Conservation (phyloP, 352 stramenopile genomes). For the Phytopythium cucurbitacearum region DNA sequence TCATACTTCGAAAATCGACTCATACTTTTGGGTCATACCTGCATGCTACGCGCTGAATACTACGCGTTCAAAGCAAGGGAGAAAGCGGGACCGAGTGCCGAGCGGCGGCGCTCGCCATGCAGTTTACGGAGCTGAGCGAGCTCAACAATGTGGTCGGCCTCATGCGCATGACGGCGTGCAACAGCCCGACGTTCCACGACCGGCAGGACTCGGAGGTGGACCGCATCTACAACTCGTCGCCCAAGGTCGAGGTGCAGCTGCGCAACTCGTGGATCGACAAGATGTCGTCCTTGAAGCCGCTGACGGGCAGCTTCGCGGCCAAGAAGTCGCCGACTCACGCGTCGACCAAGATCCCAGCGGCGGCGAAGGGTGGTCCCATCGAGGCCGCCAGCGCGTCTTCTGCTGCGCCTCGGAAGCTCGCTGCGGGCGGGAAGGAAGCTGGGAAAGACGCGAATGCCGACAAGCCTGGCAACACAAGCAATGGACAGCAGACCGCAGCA, state of each 20-base stretch:
- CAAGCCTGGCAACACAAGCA: background rate
- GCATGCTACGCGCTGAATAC: too few relatives aligned
- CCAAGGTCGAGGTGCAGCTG: constrained; percentile 84
- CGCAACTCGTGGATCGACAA: constrained; percentile 88
- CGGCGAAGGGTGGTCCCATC: constrained; percentile 2
- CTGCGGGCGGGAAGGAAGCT: constrained; percentile 7
- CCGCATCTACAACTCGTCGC: constrained; percentile 87
- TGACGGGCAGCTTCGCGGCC: constrained; percentile 12
- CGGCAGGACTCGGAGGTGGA: constrained; percentile 88
- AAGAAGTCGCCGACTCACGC: constrained; percentile 52
- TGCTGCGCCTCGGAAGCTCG: constrained; percentile 14
- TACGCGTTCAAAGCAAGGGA: too few relatives aligned
- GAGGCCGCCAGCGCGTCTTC: background rate
- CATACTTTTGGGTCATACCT: too few relatives aligned
- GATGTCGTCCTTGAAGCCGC: constrained; percentile 72
- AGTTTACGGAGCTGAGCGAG: constrained; percentile 88
- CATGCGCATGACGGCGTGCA: constrained; percentile 76
- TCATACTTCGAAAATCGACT: too few relatives aligned
- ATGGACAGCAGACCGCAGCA: background rate
- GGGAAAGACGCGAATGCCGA: background rate
- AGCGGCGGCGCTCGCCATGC: constrained; percentile 32
- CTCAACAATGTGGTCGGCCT: constrained; percentile 80
- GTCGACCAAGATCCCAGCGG: constrained; percentile 3
- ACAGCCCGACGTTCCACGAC: constrained; percentile 87
- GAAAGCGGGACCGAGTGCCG: background rate